phyloP scores from a whole-genome alignment of 2,329 filamentous ascomycete species.

The Cladosporium austrohemisphaericum region DNA sequence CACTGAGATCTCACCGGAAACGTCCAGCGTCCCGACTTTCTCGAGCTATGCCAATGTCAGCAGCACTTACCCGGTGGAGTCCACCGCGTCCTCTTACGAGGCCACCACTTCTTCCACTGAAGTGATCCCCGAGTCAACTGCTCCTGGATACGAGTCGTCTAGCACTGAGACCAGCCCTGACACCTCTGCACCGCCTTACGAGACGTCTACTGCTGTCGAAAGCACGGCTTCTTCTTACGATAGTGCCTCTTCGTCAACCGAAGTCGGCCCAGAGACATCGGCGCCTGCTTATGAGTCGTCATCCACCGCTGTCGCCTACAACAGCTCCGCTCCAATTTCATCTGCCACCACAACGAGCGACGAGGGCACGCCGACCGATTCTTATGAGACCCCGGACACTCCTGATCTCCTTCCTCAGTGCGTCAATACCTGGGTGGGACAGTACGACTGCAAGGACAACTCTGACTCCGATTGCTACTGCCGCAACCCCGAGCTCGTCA shows the following conservation, averaged over 20 bases:
- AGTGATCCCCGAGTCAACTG: neutral
- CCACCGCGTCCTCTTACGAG: neutral
- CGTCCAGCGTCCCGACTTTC: neutral
- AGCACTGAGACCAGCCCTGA: slow-evolving; percentile 1
- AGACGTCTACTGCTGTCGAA: neutral
- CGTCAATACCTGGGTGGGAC: slow-evolving; percentile 83
- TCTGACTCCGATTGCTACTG: slow-evolving; percentile 83
- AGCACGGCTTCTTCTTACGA: neutral
- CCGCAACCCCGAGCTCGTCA: slow-evolving; percentile 70
- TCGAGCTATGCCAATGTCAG: slow-evolving; percentile 13
- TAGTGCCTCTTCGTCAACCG: neutral
- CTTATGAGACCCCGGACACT: slow-evolving; percentile 37
- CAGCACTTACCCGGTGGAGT: slow-evolving; percentile 3
- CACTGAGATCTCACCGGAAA: slow-evolving; percentile 3
- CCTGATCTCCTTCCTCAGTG: slow-evolving; percentile 78
- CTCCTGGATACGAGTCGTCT: neutral
- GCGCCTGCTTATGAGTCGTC: neutral
- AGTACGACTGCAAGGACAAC: slow-evolving; percentile 75
- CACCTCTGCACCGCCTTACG: neutral
- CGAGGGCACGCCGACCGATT: neutral
- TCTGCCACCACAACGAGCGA: slow-evolving; percentile 1
- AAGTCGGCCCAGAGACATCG: slow-evolving; percentile 7
- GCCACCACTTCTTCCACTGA: neutral
- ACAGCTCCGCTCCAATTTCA: slow-evolving; percentile 7
- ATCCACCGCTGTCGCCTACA: neutral